These are phyloP conservation scores for Apiosordaria backusii DNA, from an alignment of 495 filamentous ascomycete species.

Conservation along the genomic window DNA sequence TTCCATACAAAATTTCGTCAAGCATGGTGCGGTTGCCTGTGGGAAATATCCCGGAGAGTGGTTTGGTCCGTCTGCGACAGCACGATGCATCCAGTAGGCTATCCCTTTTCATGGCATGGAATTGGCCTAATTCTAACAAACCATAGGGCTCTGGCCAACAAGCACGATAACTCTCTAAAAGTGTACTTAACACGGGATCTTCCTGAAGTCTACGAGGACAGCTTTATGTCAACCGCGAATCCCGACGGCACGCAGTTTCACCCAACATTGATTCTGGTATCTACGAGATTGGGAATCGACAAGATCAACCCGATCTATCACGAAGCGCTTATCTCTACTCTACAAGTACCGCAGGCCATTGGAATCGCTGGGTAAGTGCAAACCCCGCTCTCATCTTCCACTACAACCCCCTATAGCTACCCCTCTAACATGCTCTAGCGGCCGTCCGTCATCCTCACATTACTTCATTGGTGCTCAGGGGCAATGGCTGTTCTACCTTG, in stretches of 20 bases:
- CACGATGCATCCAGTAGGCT: slow-evolving; percentile 92
- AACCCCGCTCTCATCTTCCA: neutral
- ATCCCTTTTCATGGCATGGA: neutral
- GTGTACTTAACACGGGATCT: slow-evolving; percentile 90
- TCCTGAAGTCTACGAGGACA: slow-evolving; percentile 88
- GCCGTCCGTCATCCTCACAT: slow-evolving; percentile 89
- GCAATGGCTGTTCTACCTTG: slow-evolving; percentile 86
- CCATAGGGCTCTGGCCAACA: slow-evolving; percentile 65
- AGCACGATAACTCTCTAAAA: slow-evolving; percentile 56
- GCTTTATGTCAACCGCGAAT: slow-evolving; percentile 70
- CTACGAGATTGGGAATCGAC: slow-evolving; percentile 86
- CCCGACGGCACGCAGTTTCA: slow-evolving; percentile 60
- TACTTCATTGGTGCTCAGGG: slow-evolving; percentile 98
- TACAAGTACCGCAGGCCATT: slow-evolving; percentile 85
- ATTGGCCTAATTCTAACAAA: slow-evolving; percentile 23
- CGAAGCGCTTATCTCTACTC: slow-evolving; percentile 73
- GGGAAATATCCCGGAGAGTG: slow-evolving; percentile 95
- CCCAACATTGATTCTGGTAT: slow-evolving; percentile 85
- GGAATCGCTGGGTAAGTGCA: slow-evolving; percentile 90
- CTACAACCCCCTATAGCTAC: neutral
- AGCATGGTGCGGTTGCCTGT: slow-evolving; percentile 80
- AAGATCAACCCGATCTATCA: slow-evolving; percentile 90
- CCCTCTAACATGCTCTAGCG: slow-evolving; percentile 48
- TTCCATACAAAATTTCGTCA: slow-evolving; percentile 92
- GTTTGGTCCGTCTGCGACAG: slow-evolving; percentile 98